Base-by-base conservation (phyloP, 345 rosid genomes). In the Anacardium occidentale region DNA sequence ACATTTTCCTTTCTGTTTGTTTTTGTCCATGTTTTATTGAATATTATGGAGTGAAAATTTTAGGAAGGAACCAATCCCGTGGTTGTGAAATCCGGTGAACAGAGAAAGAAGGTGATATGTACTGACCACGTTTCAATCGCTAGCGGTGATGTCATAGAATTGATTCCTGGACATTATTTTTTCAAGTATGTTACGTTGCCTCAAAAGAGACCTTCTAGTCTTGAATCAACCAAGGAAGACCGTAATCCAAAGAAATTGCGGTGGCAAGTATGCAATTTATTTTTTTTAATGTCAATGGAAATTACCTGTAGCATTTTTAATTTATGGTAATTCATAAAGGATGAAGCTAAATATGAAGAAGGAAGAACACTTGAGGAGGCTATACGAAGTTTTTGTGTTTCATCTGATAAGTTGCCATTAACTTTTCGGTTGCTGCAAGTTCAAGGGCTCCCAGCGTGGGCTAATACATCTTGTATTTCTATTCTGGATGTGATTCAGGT, bases 11-110 rank as follows among this genome's bases (percentile, higher is more conserved):
- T 65, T 40, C 44, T 15, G 13, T 66, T 62, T 48, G 0, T 50
- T 55, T 55, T 24, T 29, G 4, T 69, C 24, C 45, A 0, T 4
- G 48, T 66, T 55, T 44, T 22, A 20, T 57, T 42, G 68, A 53
- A n/a, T 18, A n/a, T 55, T 50, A 29, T 21, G 54, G 60, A 18
- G 6, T 62, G 8, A 58, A 47, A 51, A 60, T 66, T 66, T 29
- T 73, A 94, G 98, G 91, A 88, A 55, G 99, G 98, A 60, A 76
- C 86, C 12, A 95, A 95, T 79, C 99, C 99, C 10, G 90, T 88
- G 44, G 89, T 95, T 69, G 72, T 92, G 70, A 86, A 83, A 37
- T 84, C 84, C n/a, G 86, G 91, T 13, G 79, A 77, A 52, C 77
- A 75, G 70, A 88, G 98, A 69, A 89, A 80, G 86, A 89, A 82